phyloP scores from a whole-genome alignment of 148 eudicot species.

The Rhododendron mucronatum region DNA sequence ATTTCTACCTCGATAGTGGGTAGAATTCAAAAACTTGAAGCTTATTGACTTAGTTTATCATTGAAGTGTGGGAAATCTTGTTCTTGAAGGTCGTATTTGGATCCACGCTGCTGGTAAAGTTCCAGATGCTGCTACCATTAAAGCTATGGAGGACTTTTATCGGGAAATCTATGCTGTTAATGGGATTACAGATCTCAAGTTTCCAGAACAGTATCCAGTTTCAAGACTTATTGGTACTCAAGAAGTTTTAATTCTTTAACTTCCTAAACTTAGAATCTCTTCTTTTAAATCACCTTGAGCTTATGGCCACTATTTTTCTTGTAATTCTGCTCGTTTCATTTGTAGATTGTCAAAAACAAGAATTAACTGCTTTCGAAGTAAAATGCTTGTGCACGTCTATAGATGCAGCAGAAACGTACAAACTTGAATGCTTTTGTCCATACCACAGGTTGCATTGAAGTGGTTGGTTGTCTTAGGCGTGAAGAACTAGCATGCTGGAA shows the following conservation, averaged over 20 bases:
- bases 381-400: neutral
- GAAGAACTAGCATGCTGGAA: slow-evolving; percentile 73
- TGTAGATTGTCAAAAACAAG: neutral
- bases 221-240: slow-evolving; percentile 72
- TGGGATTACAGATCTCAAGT: slow-evolving; percentile 72
- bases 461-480: slow-evolving; percentile 68
- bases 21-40: neutral
- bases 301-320: neutral
- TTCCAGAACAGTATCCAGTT: slow-evolving; percentile 81
- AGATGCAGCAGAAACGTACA: neutral
- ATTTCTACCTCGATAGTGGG: neutral
- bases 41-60: neutral
- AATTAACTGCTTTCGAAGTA: neutral
- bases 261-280: neutral
- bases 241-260: neutral
- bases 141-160: slow-evolving; percentile 94
- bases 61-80: neutral
- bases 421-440: slow-evolving; percentile 1
- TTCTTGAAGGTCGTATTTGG: slow-evolving; percentile 74
- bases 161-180: slow-evolving; percentile 75
- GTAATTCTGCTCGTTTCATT: neutral
- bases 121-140: slow-evolving; percentile 73
- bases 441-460: slow-evolving; percentile 72
- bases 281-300: neutral
- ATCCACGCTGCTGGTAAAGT: slow-evolving; percentile 95